Percentiles rank a stretch among this genome's conserved stretches.
Conservation (phyloP, 345 rosid species). For the Cardamine resedifolia region DNA sequence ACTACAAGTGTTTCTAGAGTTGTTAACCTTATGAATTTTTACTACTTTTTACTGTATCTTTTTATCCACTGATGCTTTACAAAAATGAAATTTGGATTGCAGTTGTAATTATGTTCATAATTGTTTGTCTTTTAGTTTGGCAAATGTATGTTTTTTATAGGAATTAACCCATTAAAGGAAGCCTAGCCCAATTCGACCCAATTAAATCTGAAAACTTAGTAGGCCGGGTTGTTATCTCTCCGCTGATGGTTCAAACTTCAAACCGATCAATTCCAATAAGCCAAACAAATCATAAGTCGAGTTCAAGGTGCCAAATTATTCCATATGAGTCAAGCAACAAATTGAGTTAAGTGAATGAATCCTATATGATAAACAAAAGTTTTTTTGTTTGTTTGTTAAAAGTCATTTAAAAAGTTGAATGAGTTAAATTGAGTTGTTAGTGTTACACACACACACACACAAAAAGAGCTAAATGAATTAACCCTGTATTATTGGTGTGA, state of each 20-base stretch:
- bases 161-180: neutral
- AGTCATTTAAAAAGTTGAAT: neutral
- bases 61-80: neutral
- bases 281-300: neutral
- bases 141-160: neutral
- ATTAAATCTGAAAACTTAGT: neutral
- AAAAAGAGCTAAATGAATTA: neutral
- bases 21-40: neutral
- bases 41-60: neutral
- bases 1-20: neutral
- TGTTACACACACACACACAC: no score
- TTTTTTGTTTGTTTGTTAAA: no score
- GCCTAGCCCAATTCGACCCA: conserved; percentile 6
- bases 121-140: neutral
- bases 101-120: neutral
- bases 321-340: neutral
- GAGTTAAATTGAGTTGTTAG: neutral
- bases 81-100: neutral
- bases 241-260: neutral
- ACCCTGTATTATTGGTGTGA: neutral
- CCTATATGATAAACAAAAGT: neutral
- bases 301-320: neutral
- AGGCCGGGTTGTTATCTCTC: no score
- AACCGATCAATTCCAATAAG: neutral
- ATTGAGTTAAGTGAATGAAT: neutral